Percentiles rank a stretch among this genome's conserved stretches.
Conservation (phyloP, 305 asterid species). For the Fraxinus nigra region DNA sequence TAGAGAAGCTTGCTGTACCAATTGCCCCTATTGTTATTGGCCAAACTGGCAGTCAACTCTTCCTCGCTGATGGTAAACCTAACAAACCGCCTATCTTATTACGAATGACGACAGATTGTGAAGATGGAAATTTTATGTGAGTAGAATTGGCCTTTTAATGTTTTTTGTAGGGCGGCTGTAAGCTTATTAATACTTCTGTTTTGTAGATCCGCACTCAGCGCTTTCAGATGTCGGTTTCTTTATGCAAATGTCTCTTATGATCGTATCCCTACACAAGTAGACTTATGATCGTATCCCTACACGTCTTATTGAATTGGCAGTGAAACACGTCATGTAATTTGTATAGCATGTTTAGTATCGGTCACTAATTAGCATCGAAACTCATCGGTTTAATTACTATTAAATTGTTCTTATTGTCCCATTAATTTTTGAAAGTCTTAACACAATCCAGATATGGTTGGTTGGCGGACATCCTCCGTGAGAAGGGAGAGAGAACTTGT, state of each 20-base stretch:
- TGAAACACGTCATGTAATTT: background rate
- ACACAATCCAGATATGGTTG: conserved; percentile 77
- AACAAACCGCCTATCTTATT: conserved; percentile 78
- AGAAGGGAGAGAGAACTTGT: conserved; percentile 84
- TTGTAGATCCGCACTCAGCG: conserved; percentile 86
- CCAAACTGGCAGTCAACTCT: conserved; percentile 88
- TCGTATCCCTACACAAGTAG: conserved; percentile 57
- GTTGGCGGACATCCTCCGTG: conserved; percentile 93
- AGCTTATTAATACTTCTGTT: conserved; percentile 19
- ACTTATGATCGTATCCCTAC: conserved; percentile 84
- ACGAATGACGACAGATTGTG: conserved; percentile 82
- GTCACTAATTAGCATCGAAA: background rate
- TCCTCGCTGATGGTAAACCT: conserved; percentile 82
- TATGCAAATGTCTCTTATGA: conserved; percentile 89
- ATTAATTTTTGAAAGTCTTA: conserved; percentile 37
- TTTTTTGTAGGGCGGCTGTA: conserved; percentile 15
- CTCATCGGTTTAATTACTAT: conserved; percentile 2
- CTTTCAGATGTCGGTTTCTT: conserved; percentile 71
- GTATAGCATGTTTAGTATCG: background rate
- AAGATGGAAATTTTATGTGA: conserved; percentile 80
- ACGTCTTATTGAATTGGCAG: conserved; percentile 6
- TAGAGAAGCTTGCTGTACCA: conserved; percentile 93
- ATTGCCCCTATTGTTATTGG: conserved; percentile 84
- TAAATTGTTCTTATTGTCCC: conserved; percentile 10
- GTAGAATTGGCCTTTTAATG: conserved; percentile 26